A percentile compares a stretch with the other conserved stretches of the same genome.
phyloP scores from a whole-genome alignment of 2,329 filamentous ascomycete genomes.

The Penicillium sp. region DNA sequence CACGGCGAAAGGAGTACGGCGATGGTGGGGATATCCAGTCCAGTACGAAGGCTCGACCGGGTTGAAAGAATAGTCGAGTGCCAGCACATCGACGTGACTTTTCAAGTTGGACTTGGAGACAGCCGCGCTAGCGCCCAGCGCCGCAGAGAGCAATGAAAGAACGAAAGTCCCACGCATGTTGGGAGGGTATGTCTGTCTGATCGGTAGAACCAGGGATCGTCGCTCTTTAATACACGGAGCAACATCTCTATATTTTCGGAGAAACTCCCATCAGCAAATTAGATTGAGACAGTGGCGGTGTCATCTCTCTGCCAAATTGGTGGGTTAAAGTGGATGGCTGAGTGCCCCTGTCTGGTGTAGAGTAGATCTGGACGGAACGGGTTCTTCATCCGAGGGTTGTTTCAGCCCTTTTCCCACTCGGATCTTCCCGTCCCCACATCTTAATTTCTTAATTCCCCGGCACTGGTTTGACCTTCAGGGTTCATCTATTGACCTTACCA shows the following conservation, averaged over 20 bases:
- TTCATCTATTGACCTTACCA: too few species aligned
- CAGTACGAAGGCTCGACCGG: slow-evolving; percentile 63
- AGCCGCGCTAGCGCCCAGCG: slow-evolving; percentile 24
- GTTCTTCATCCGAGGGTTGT: background rate
- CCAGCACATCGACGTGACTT: slow-evolving; percentile 46
- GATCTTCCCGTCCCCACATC: background rate
- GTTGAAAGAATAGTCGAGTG: slow-evolving; percentile 56
- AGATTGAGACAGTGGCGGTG: background rate
- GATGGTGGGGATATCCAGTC: slow-evolving; percentile 63
- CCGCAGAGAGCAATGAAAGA: slow-evolving; percentile 28
- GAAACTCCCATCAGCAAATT: background rate
- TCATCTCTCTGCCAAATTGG: background rate
- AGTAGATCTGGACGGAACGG: background rate
- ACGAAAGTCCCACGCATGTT: slow-evolving; percentile 26
- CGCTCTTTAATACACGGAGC: background rate
- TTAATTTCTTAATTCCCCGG: too few species aligned
- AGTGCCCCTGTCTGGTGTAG: background rate
- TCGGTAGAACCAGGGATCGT: background rate
- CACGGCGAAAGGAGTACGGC: slow-evolving; percentile 63
- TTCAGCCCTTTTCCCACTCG: background rate
- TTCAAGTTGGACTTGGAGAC: slow-evolving; percentile 33
- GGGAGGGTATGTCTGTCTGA: slow-evolving; percentile 3
- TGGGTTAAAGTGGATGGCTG: background rate
- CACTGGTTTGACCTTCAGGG: too few species aligned
- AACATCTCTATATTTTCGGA: background rate